A percentile compares a stretch with the other conserved stretches of the same genome.
These are phyloP conservation scores for Saccharomycodes ludwigii DNA, from an alignment of 805 yeast species.

Conservation along the genomic window DNA sequence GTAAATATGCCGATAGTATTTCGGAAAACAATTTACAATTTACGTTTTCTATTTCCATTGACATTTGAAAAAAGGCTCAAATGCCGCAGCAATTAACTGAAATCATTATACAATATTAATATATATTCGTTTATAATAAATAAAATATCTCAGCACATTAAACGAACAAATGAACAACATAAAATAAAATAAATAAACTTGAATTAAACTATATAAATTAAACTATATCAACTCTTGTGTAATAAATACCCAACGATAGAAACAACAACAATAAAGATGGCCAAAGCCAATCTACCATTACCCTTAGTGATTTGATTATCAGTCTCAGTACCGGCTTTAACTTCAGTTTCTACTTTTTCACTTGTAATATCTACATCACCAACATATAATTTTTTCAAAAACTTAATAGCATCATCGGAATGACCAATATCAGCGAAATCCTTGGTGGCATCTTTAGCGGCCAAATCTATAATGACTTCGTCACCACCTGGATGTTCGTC, in stretches of 20 bases:
- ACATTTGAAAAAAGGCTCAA: too few relatives aligned
- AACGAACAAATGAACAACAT: too few relatives aligned
- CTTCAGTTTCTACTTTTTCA: conserved; percentile 18
- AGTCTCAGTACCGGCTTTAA: conserved; percentile 33
- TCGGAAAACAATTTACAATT: too few relatives aligned
- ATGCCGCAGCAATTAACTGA: too few relatives aligned
- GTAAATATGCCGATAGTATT: too few relatives aligned
- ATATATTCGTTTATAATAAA: too few relatives aligned
- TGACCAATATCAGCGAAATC: conserved; percentile 91
- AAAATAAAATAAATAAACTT: too few relatives aligned
- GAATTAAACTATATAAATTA: too few relatives aligned
- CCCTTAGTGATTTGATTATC: conserved; percentile 47
- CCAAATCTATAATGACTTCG: conserved; percentile 66
- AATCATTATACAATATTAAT: too few relatives aligned
- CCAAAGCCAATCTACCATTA: conserved; percentile 67
- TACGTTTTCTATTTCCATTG: too few relatives aligned
- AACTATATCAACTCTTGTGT: conserved; percentile 9
- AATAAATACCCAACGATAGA: conserved; percentile 18
- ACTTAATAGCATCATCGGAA: conserved; percentile 87
- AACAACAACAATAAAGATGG: conserved; percentile 45
- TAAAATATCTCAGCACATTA: too few relatives aligned
- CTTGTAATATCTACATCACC: conserved; percentile 70
- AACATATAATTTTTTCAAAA: conserved; percentile 51
- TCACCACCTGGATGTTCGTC: conserved; percentile 70
- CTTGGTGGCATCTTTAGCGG: conserved; percentile 74